Conservation (phyloP, 805 yeast genomes). For the Candida lessepsii region DNA sequence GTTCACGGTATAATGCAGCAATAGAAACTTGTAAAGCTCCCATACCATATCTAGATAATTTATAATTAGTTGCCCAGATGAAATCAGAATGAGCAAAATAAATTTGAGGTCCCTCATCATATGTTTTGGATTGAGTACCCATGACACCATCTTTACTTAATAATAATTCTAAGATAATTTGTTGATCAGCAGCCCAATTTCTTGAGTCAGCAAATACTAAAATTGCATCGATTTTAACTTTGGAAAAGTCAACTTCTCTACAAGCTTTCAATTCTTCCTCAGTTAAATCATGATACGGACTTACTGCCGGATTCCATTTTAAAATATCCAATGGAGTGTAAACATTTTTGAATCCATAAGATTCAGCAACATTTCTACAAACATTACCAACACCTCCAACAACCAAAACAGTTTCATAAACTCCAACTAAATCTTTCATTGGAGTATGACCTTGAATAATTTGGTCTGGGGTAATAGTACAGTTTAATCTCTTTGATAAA, state of each 20-base stretch:
- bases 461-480: slow-evolving; percentile 68
- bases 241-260: slow-evolving; percentile 60
- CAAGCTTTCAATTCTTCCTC: slow-evolving; percentile 64
- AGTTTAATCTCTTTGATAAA: slow-evolving; percentile 57
- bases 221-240: slow-evolving; percentile 71
- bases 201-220: slow-evolving; percentile 89
- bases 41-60: slow-evolving; percentile 84
- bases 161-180: slow-evolving; percentile 78
- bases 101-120: slow-evolving; percentile 75
- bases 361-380: slow-evolving; percentile 78
- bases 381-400: slow-evolving; percentile 88
- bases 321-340: slow-evolving; percentile 79
- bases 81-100: slow-evolving; percentile 91
- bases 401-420: slow-evolving; percentile 72
- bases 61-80: slow-evolving; percentile 89
- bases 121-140: slow-evolving; percentile 75
- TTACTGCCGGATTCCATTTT: slow-evolving; percentile 83
- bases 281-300: slow-evolving; percentile 77
- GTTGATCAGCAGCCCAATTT: slow-evolving; percentile 93
- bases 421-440: slow-evolving; percentile 74
- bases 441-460: slow-evolving; percentile 94
- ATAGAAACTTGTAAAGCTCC: slow-evolving; percentile 90
- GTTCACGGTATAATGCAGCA: slow-evolving; percentile 80
- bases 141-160: slow-evolving; percentile 75
- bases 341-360: slow-evolving; percentile 81